Base-by-base conservation (phyloP, 345 rosid genomes). In the Euphorbia tirucalli region DNA sequence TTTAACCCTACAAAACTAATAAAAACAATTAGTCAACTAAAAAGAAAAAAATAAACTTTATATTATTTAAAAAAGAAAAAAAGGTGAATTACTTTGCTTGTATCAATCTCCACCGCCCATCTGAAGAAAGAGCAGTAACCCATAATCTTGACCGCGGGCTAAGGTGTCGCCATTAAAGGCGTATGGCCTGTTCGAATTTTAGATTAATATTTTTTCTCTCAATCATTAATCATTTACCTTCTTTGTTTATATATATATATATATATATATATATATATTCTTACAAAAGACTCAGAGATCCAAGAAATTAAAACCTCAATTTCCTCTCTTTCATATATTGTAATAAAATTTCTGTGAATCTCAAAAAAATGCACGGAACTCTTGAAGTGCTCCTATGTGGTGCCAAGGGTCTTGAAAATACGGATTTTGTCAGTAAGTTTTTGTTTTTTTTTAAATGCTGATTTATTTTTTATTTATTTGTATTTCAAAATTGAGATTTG, bases 321-420 rank as follows among this genome's bases (percentile, higher is more conserved):
- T 15, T 21, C 1, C 4, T 7, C 1, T 31, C 19, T 50, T 28
- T 25, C 27, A n/a, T 69, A 21, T 56, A 49, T 68, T 68, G 30
- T 48, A 13, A 31, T 49, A 25, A 19, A 14, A 7, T 15, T 39
- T 41, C 46, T 39, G 41, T n/a, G 61, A 35, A 27, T 49, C 37
- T 24, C 10, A 57, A 27, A 58, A 75, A 76, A 61, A 88, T 84
- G 92, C 80, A 19, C 6, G 92, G 92, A 83, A 83, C 87, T 28
- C 92, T 88, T 68, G 85, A 86, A 82, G 87, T 88, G 70, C 80
- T 83, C 70, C 90, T 88, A 70, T 84, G 82, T 32, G 71, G 77
- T 39, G 92, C 92, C 72, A 88, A 86, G 82, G 92, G 88, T 61
- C 90, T 88, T 57, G 87, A 84, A 32, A 62, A 86, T 75, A 27